Evolutionary conservation across 1,139 yeast genomes (phyloP), one percentile per base, ranked within the genome.

Genomic region (Fermentozyma sake): DNA sequence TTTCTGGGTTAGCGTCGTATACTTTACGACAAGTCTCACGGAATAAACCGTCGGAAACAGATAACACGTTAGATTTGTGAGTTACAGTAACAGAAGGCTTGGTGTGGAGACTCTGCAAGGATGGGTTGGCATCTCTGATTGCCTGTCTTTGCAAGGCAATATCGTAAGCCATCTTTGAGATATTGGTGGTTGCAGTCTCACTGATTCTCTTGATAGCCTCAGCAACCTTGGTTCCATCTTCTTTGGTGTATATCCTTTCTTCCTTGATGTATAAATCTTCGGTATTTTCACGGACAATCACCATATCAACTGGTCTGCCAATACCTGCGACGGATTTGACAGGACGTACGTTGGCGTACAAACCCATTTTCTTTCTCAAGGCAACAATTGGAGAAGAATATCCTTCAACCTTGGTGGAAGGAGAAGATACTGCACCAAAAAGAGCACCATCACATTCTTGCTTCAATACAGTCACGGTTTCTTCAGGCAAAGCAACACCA

Each of bases 301-400:
- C 95, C 84, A 91, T 80, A 57, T 91, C 98, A 29, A 89, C 95
- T 20, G 93, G 91, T 64, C 89, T 79, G 32, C 79, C 79, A 5
- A 11, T 19, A 29, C 91, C 91, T 28, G 73, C 79, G 22, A 89
- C 96, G 25, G 94, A 81, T 65, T 89, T 89, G 41, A 91, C 97
- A 5, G 98, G 98, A 59, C 98, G 83, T 28, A 91, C 96, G 48
- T 91, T 91, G 50, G 98, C 98, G 54, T 84, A 91, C 34, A 91
- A 71, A 6, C 96, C 96, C 64, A 91, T 55, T 61, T 83, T 85
- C 75, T 89, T 91, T 67, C 98, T 81, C 54, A 91, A 73, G 10
- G 97, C 98, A 28, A 91, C 98, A 58, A 91, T 91, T 43, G 98
- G 98, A 17, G 97, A 89, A 13, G 96, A 86, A 65, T 91, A 91